Base-by-base conservation (phyloP, 2,329 filamentous ascomycete genomes). In the Cladosporium sphaerospermum region DNA sequence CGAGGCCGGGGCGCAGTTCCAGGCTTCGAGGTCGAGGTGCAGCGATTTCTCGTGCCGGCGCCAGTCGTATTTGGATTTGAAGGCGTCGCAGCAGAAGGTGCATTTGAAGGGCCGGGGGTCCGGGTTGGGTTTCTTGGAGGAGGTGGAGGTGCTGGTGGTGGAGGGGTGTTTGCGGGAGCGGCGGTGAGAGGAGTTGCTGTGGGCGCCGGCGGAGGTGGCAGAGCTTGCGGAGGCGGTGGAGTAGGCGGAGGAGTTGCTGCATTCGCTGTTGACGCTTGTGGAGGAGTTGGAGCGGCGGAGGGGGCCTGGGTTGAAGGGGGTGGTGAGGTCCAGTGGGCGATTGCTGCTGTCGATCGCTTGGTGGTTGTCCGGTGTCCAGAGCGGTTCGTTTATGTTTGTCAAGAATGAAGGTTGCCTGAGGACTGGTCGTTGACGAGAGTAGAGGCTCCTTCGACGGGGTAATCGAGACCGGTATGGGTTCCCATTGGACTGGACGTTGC, bases 51-150 rank as follows among this genome's bases (percentile, higher is more conserved):
- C 50, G 23, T 53, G 50, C 4, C 50, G 42, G 34, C 42, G 42
- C 50, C 50, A 53, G 43, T 53, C 50, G n/a, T 53, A 53, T 16
- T 53, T 53, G 36, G 34, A 40, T n/a, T 53, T 53, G 50, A 53
- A 53, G 4, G 50, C 34, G 23, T 53, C 50, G 10, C 42, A 45
- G 13, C 50, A 53, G 16, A 53, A 53, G 6, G 50, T 53, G 23
- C 50, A 53, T 32, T 53, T 37, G 43, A 53, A 53, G 9, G 44
- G 42, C 2, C 50, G 33, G 9, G 37, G 18, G 14, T 50, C 37
- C 1, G 31, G 9, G 16, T 43, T 33, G 10, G 23, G 3, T 39
- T 43, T 50, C 11, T 41, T 40, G 9, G 36, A 28, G n/a, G 9
- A 32, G 2, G 37, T 36, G 1, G 39, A 9, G 0, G 23, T 14